Evolutionary conservation across 441 rosid genomes (phyloP), one percentile per base, ranked within the genome.

Genomic region (Gossypium lobatum): DNA sequence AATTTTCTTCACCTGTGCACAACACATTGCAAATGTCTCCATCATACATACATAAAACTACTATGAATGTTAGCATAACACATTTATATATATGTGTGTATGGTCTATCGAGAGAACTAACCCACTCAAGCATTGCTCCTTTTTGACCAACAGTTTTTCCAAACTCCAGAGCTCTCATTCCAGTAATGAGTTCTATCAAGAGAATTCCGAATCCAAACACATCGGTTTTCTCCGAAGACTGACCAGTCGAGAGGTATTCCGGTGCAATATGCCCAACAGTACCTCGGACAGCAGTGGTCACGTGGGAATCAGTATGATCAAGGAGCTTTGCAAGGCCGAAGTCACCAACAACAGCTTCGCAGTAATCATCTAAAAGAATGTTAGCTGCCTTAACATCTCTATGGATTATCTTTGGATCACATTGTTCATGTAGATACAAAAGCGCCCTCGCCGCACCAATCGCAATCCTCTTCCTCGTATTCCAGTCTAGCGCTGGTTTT

Each of bases 41-140:
- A 25, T 72, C 39, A 70, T 53, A 25, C 21, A 52, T 68, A 21
- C 6, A n/a, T 46, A 1, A 9, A 39, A 39, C 45, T 39, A 39
- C 45, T 8, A 39, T 39, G 45, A 39, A 39, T 39, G 45, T 39
- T 39, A 39, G 45, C 45, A 39, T 39, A 39, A 39, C 45, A 39
- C 11, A 39, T 8, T 8, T 39, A 2, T 39, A 39, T 39, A 8
- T 39, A 39, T 39, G 11, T 39, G 11, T 39, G 45, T 39, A 39
- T 39, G 45, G 45, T 39, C 45, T 39, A 39, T 39, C 11, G 42
- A 72, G 10, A 58, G 59, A 42, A 78, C 89, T 80, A 77, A 91
- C 98, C 97, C 97, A 91, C 73, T 89, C 97, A 18, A 90, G 96
- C 91, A 89, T 89, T 17, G 95, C 98, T 82, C 97, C 96, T 80